phyloP scores from a whole-genome alignment of 768 basidiomycete genomes.

The Rhodotorula toruloides region DNA sequence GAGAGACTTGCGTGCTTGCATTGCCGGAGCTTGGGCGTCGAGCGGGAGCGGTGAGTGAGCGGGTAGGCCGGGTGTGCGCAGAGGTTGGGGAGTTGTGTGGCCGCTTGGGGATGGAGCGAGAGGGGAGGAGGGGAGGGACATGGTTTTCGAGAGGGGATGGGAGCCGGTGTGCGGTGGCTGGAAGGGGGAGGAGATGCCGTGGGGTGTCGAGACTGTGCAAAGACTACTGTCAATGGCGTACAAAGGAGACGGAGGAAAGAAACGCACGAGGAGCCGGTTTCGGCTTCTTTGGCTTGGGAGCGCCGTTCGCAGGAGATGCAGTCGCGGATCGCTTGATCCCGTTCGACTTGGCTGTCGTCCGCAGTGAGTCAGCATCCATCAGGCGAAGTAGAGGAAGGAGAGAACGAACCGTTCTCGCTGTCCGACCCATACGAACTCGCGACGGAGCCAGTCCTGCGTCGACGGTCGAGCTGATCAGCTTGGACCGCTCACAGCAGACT shows the following conservation, averaged over 20 bases:
- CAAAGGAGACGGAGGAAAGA: no score
- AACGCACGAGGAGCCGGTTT: constrained; percentile 16
- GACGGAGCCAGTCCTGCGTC: constrained; percentile 5
- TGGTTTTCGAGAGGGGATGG: constrained; percentile 34
- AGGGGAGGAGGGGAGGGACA: constrained; percentile 30
- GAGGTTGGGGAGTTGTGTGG: neutral
- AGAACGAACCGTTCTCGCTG: constrained; percentile 4
- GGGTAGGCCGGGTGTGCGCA: neutral
- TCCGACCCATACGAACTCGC: constrained; percentile 22
- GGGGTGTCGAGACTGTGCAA: no score
- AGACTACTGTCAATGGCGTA: neutral
- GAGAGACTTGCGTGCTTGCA: constrained; percentile 9
- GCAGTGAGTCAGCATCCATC: neutral
- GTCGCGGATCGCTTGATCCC: constrained; percentile 20
- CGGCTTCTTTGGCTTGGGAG: constrained; percentile 26
- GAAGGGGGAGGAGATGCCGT: neutral
- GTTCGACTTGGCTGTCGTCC: neutral
- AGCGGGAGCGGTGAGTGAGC: neutral
- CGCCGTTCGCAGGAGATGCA: neutral
- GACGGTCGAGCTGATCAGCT: rapidly evolving
- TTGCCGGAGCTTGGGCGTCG: neutral
- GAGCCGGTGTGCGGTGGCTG: constrained; percentile 25
- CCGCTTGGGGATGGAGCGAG: neutral
- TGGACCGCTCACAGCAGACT: neutral
- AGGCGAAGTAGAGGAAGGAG: no score